Evolutionary conservation across 78 protist species (phyloP), one percentile per base, ranked within the genome.

Genomic region (Polysphondylium violaceum): DNA sequence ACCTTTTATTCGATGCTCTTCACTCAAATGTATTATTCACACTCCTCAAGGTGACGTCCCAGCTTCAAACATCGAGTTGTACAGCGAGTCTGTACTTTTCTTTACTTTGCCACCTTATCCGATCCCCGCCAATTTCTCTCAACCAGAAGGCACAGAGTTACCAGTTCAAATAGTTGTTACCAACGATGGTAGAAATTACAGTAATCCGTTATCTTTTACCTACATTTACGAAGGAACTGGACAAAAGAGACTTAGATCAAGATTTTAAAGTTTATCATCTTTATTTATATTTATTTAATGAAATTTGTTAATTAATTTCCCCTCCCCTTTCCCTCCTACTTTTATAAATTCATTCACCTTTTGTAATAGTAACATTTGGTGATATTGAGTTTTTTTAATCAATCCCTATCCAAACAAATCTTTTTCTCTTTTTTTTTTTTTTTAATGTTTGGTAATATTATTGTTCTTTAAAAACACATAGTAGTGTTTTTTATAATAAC

Each of bases 181-280:
- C 41, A 87, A 87, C 43, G 93, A 87, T 77, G 93, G 93, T 31
- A 58, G 93, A 59, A 87, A 76, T 51, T 87, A 59, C 73, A 87
- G 93, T 44, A 87, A 87, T 35, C 83, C 86, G 36, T 29, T 87
- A n/a, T 60, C 86, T 29, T 87, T 87, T 44, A 87, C 89, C 0
- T 81, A 81, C 56, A 81, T 81, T 29, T 81, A 65, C 27, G 89
- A 81, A 55, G 59, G 58, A 19, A 35, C 16, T 53, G 56, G 69
- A 40, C 41, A 50, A 33, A 81, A 81, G 59, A 56, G 89, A 65
- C 23, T 81, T 19, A 64, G 89, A 44, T 81, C 89, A 81, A 81
- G 89, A 68, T 81, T 81, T 56, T 81, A 81, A 50, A 72, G 51
- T 41, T 65, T 65, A 47, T 14, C 7, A 47, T 47, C 11, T 47